Evolutionary conservation across 2,329 filamentous ascomycete species (phyloP).

Genomic region (Ceratocystis colombiana): DNA sequence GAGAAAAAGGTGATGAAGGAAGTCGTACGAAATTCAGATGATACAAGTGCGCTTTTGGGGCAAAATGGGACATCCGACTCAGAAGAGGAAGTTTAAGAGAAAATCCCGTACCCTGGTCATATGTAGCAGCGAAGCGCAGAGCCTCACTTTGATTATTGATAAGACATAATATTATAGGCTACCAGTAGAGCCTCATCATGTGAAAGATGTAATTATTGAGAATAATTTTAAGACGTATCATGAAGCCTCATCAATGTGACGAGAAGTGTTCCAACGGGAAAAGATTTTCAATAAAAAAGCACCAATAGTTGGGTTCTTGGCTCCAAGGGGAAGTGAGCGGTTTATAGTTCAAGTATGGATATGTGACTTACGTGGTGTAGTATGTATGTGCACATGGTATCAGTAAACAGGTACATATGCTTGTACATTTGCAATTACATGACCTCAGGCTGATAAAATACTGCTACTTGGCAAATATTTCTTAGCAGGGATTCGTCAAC

Average conservation of each 20-base stretch:
- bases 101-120: background rate
- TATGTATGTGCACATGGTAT: background rate
- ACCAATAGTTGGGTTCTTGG: background rate
- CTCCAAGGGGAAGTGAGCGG: background rate
- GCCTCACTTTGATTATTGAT: slow-evolving; percentile 10
- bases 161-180: background rate
- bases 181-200: background rate
- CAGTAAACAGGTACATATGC: background rate
- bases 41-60: slow-evolving; percentile 12
- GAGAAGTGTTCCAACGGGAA: background rate
- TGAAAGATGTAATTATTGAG: background rate
- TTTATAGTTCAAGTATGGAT: background rate
- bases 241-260: background rate
- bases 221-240: background rate
- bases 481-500: background rate
- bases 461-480: background rate
- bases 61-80: background rate
- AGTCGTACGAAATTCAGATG: background rate
- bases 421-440: background rate
- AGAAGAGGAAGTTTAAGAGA: background rate
- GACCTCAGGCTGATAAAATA: background rate
- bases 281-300: background rate
- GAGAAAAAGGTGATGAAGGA: background rate
- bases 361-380: background rate
- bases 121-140: background rate